These are phyloP conservation scores for Pythium dissimile DNA, from an alignment of 352 stramenopile genomes.

Conservation along the genomic window DNA sequence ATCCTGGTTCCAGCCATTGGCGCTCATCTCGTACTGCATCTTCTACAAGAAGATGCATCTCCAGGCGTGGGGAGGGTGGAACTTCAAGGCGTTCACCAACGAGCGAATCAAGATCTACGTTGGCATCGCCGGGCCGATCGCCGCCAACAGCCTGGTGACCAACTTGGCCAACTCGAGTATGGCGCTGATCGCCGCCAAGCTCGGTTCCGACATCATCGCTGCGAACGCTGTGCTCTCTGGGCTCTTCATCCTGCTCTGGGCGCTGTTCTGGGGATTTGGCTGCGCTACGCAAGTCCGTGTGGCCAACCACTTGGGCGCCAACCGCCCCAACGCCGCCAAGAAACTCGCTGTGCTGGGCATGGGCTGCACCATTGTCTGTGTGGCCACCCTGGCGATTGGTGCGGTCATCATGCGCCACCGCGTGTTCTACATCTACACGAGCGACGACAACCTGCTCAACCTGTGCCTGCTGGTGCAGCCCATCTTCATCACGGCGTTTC, in stretches of 20 bases:
- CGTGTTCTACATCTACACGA: conserved; percentile 50
- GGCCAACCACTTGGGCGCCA: conserved; percentile 71
- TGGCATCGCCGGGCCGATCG: conserved; percentile 57
- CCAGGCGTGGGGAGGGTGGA: conserved; percentile 69
- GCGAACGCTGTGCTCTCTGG: conserved; percentile 72
- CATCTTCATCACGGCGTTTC: conserved; percentile 45
- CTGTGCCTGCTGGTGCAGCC: conserved; percentile 44
- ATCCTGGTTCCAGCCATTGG: conserved; percentile 79
- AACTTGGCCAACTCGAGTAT: conserved; percentile 71
- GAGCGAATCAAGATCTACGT: conserved; percentile 66
- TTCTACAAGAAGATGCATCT: conserved; percentile 71
- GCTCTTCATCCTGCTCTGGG: conserved; percentile 65
- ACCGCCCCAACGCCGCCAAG: conserved; percentile 59
- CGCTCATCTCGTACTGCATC: conserved; percentile 73
- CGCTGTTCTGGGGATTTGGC: conserved; percentile 77
- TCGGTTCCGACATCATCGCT: conserved; percentile 73
- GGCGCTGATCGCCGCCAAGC: conserved; percentile 62
- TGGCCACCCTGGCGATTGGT: conserved; percentile 37
- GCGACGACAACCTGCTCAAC: conserved; percentile 40
- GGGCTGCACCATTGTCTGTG: conserved; percentile 44
- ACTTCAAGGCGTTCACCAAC: conserved; percentile 47
- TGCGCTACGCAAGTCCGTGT: conserved; percentile 76
- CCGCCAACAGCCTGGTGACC: conserved; percentile 63
- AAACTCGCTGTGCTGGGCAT: conserved; percentile 62
- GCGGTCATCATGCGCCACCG: conserved; percentile 30